These are phyloP conservation scores for Gaertneriomyces semiglobifer DNA, from an alignment of 192 early-diverging fungal genomes.

Conservation along the genomic window DNA sequence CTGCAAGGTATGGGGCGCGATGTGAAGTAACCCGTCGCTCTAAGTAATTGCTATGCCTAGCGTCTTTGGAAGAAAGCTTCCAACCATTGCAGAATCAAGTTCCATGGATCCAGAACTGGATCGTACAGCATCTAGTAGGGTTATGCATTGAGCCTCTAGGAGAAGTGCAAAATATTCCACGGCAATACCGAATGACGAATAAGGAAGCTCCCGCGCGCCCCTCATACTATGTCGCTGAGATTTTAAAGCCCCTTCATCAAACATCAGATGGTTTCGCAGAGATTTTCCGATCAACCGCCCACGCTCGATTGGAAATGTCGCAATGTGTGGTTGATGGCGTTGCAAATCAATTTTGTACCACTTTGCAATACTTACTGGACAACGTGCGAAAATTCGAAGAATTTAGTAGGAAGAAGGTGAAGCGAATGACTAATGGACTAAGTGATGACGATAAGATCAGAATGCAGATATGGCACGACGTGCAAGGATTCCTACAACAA, in stretches of 20 bases:
- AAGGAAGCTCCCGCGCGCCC: slow-evolving; percentile 28
- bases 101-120: slow-evolving; percentile 14
- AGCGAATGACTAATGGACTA: background rate
- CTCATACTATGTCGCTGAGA: slow-evolving; percentile 29
- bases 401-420: slow-evolving; percentile 2
- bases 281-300: too few relatives aligned
- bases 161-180: slow-evolving; percentile 19
- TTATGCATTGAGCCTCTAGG: slow-evolving; percentile 30
- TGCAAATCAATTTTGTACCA: too few relatives aligned
- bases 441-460: slow-evolving; percentile 27
- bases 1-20: slow-evolving; percentile 11
- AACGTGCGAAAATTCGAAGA: slow-evolving; percentile 15
- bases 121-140: slow-evolving; percentile 14
- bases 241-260: slow-evolving; percentile 18
- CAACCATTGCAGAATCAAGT: slow-evolving; percentile 7
- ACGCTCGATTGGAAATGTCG: too few relatives aligned
- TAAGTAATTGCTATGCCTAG: background rate
- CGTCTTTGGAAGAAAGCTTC: slow-evolving; percentile 3
- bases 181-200: slow-evolving; percentile 31
- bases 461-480: slow-evolving; percentile 24
- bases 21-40: too few relatives aligned
- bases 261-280: too few relatives aligned
- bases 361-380: background rate
- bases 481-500: background rate
- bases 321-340: too few relatives aligned